Evolutionary conservation across 495 filamentous ascomycete species (phyloP).

Genomic region (Tuber brumale): DNA sequence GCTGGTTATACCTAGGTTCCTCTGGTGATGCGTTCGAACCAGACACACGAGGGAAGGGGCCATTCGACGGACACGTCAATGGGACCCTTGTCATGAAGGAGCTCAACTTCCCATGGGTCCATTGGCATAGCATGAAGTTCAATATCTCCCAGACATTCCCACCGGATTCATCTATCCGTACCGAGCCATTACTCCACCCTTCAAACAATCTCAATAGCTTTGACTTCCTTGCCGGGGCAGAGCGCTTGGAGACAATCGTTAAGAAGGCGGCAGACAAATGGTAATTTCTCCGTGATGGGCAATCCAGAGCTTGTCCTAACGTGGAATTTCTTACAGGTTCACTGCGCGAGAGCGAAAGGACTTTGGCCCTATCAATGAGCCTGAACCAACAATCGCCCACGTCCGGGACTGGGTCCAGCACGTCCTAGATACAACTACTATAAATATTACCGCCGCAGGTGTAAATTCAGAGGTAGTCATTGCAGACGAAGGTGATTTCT

Average conservation of each 20-base stretch:
- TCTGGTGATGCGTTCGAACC: slow-evolving; percentile 12
- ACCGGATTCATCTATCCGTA: neutral
- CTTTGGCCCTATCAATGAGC: neutral
- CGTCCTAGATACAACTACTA: slow-evolving; percentile 7
- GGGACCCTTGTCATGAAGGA: slow-evolving; percentile 20
- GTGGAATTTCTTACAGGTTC: neutral
- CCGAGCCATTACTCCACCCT: slow-evolving; percentile 9
- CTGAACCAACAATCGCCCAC: neutral
- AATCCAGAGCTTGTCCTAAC: neutral
- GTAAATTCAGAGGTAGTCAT: slow-evolving; percentile 12
- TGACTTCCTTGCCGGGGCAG: neutral
- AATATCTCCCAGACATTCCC: slow-evolving; percentile 6
- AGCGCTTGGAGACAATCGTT: neutral
- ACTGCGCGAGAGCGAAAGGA: neutral
- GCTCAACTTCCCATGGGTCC: slow-evolving; percentile 8
- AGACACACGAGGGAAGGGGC: slow-evolving; percentile 10
- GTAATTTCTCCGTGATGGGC: neutral
- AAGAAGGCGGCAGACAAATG: slow-evolving; percentile 2
- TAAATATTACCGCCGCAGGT: slow-evolving; percentile 4
- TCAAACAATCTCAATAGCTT: neutral
- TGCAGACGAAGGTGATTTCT: neutral
- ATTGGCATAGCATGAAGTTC: slow-evolving; percentile 11
- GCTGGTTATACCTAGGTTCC: slow-evolving; percentile 16
- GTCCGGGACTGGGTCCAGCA: slow-evolving; percentile 7
- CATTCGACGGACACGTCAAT: slow-evolving; percentile 23